Evolutionary conservation across 2,329 filamentous ascomycete genomes (phyloP).

Genomic region (Trichoderma endophyticum): DNA sequence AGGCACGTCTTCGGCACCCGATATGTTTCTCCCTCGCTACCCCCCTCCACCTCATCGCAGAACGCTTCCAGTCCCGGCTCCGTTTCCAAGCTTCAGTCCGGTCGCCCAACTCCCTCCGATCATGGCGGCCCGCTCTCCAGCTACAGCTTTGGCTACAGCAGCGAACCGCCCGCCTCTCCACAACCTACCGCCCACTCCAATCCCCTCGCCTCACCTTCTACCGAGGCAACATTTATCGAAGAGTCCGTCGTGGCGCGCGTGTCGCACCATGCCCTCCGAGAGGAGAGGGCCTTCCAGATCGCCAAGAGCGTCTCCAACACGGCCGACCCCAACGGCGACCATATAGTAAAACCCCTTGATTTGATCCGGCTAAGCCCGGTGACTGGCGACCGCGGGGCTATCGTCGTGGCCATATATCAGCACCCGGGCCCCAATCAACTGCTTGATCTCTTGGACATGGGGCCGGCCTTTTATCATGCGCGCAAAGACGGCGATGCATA

Average conservation of each 20-base stretch:
- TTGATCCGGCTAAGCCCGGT: constrained; percentile 68
- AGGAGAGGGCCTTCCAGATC: constrained; percentile 86
- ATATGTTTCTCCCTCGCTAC: constrained; percentile 49
- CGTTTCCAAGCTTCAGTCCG: constrained; percentile 41
- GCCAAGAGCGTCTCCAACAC: constrained; percentile 68
- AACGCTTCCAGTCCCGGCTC: constrained; percentile 44
- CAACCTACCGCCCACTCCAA: constrained; percentile 34
- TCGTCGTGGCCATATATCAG: constrained; percentile 79
- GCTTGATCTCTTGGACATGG: constrained; percentile 68
- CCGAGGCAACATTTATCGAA: constrained; percentile 55
- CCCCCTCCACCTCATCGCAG: constrained; percentile 46
- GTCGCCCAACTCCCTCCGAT: constrained; percentile 44
- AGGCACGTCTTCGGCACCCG: constrained; percentile 67
- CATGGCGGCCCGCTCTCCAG: constrained; percentile 27
- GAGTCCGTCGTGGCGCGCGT: constrained; percentile 74
- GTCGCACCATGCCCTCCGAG: constrained; percentile 75
- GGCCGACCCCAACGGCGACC: constrained; percentile 68
- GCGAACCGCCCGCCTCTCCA: constrained; percentile 41
- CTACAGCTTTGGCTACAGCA: constrained; percentile 34
- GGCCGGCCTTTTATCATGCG: constrained; percentile 67
- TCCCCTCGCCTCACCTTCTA: constrained; percentile 32
- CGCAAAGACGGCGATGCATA: constrained; percentile 51
- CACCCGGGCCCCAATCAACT: constrained; percentile 73
- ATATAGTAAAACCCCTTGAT: constrained; percentile 79
- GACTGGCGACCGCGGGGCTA: constrained; percentile 64